Conservation (phyloP, 257 asterid genomes). For the Paraleonurus japonicus region DNA sequence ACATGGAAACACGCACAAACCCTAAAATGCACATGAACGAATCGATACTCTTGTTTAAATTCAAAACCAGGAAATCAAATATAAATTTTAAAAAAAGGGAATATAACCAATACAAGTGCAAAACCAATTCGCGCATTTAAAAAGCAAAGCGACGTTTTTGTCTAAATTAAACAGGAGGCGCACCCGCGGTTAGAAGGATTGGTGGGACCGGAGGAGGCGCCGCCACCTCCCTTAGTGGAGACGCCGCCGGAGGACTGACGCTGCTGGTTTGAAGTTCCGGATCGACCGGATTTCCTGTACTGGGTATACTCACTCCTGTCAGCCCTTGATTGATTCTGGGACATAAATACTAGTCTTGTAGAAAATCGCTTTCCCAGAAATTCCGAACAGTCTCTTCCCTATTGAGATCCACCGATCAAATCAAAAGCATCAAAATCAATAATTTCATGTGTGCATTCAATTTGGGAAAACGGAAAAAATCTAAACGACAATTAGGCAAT, state of each 20-base stretch:
- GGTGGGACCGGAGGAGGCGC: slow-evolving; percentile 33
- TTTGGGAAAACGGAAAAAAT: background rate
- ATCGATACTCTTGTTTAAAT: background rate
- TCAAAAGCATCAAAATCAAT: slow-evolving; percentile 27
- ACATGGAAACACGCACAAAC: slow-evolving; percentile 19
- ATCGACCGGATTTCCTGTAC: slow-evolving; percentile 39
- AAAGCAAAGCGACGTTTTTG: background rate
- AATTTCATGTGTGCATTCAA: slow-evolving; percentile 4
- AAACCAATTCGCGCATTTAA: slow-evolving; percentile 6
- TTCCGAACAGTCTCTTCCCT: slow-evolving; percentile 26
- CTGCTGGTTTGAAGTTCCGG: slow-evolving; percentile 40
- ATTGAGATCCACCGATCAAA: slow-evolving; percentile 53
- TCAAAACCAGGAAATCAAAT: background rate
- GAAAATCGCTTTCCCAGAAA: slow-evolving; percentile 24
- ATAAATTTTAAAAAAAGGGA: background rate
- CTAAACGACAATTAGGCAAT: slow-evolving; percentile 20
- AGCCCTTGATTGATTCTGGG: slow-evolving; percentile 46
- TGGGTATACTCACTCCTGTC: slow-evolving; percentile 48
- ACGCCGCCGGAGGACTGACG: slow-evolving; percentile 43
- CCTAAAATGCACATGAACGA: slow-evolving; percentile 22
- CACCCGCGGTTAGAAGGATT: slow-evolving; percentile 33
- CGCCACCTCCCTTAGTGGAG: slow-evolving; percentile 44
- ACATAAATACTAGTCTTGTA: slow-evolving; percentile 39
- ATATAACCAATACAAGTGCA: background rate
- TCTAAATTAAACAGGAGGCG: slow-evolving; percentile 5